These are phyloP conservation scores for Prinsepia uniflora DNA, from an alignment of 306 rosid species.

Conservation along the genomic window DNA sequence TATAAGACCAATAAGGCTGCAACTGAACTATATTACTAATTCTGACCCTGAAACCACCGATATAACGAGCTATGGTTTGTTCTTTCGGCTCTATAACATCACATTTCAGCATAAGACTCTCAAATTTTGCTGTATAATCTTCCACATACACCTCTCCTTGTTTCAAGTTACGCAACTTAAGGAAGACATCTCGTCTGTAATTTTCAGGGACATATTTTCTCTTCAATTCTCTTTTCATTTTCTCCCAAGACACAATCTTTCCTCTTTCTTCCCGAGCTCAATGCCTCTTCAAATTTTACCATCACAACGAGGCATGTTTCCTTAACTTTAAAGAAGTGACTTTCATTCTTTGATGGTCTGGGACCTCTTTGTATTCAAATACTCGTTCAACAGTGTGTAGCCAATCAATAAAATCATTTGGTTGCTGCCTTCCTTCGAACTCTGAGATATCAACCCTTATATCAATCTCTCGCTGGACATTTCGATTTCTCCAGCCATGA, in stretches of 20 bases:
- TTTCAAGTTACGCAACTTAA: not conserved
- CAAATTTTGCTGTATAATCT: not conserved
- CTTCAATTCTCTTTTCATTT: not conserved
- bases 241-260: not conserved
- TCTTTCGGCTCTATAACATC: not conserved
- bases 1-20: not conserved
- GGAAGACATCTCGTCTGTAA: not conserved
- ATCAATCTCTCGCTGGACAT: not conserved
- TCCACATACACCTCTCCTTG: not conserved
- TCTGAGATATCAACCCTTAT: not conserved
- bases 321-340: not conserved
- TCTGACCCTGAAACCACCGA: not conserved
- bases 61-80: not conserved
- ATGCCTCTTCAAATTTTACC: not conserved
- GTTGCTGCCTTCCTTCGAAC: not conserved
- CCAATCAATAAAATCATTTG: not conserved
- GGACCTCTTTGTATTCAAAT: not conserved
- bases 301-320: not conserved
- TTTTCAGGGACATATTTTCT: not conserved
- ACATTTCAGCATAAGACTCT: not conserved
- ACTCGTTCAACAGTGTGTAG: not conserved
- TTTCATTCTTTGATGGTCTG: not conserved
- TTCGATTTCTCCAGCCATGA: not conserved
- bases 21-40: not conserved
- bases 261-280: not conserved